Base-by-base conservation (phyloP, 192 early-diverging fungal species). In the Paraglomus occultum region DNA sequence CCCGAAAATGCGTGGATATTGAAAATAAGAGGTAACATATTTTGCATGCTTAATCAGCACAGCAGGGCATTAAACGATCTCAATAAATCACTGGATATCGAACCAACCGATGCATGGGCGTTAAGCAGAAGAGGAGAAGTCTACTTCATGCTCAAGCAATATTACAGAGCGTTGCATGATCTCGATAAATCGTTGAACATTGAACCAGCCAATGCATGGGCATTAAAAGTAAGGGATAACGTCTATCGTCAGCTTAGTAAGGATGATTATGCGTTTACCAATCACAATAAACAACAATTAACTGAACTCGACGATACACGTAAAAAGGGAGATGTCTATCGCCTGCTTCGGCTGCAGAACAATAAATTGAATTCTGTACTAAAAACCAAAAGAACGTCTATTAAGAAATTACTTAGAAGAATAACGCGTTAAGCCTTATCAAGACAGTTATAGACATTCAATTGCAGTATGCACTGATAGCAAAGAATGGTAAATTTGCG, bases 101-200 rank as follows among this genome's bases (percentile, higher is more conserved):
- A 44, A 39, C 67, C 53, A 14, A n/a, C 55, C n/a, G 45, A 70
- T 31, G 7, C 8, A 20, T 42, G 12, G 1, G 8, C 49, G 4
- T 23, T 70, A 38, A 43, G 14, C 31, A 38, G 17, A 22, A n/a
- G 67, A 15, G 67, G 67, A 39, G 54, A 58, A 39, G 17, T 70
- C 39, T 59, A 46, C 49, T 20, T 53, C 45, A 38, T 48, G 47
- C 14, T 55, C 17, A 14, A 58, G 59, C 10, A 58, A 12, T 55
- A 51, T 47, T 17, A 55, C 14, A 15, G 20, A 17, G 67, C 67
- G 45, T 48, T 70, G 50, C 10, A 5, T 12, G 67, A 70, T 70
- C 49, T 70, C 44, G n/a, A n/a, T 58, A 58, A 12, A 58, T 10
- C 45, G 31, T 48, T 70, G 17, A 23, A 70, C 20, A 4, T 58